A percentile compares a stretch with the other conserved stretches of the same genome.
phyloP scores from a whole-genome alignment of 2,329 filamentous ascomycete species.

The Cladosporium velox region DNA sequence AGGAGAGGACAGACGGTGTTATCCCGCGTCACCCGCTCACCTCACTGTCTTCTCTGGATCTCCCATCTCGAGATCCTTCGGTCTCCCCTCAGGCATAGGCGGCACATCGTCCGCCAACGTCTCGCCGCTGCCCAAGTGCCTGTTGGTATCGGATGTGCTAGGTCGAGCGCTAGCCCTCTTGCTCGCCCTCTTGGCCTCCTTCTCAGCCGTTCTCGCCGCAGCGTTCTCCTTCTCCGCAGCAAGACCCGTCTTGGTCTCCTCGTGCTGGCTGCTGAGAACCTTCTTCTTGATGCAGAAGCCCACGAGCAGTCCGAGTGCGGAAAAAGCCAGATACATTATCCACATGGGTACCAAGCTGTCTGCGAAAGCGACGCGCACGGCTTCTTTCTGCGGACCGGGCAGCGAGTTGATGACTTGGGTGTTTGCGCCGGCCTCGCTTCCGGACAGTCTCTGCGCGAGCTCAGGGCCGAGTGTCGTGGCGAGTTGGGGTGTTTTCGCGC shows the following conservation, averaged over 20 bases:
- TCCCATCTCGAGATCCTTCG: slow-evolving; percentile 19
- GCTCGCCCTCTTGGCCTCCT: slow-evolving; percentile 28
- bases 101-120: slow-evolving; percentile 13
- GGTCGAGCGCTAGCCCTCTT: slow-evolving; percentile 20
- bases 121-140: slow-evolving; percentile 10
- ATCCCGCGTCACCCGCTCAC: not conserved
- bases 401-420: slow-evolving; percentile 59
- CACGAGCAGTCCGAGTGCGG: slow-evolving; percentile 42
- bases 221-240: slow-evolving; percentile 45
- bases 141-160: not conserved
- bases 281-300: slow-evolving; percentile 47
- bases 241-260: slow-evolving; percentile 53
- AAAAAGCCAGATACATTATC: slow-evolving; percentile 50
- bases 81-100: slow-evolving; percentile 11
- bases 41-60: not conserved
- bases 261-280: slow-evolving; percentile 45
- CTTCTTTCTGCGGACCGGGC: slow-evolving; percentile 46
- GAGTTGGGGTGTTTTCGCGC: slow-evolving; percentile 55
- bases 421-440: slow-evolving; percentile 62
- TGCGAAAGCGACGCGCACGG: slow-evolving; percentile 47
- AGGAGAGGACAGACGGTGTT: not conserved
- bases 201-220: slow-evolving; percentile 30
- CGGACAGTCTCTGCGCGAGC: slow-evolving; percentile 56
- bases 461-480: slow-evolving; percentile 53
- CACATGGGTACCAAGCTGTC: slow-evolving; percentile 50